Base-by-base conservation (phyloP, 768 basidiomycete genomes). In the Mycena amicta region DNA sequence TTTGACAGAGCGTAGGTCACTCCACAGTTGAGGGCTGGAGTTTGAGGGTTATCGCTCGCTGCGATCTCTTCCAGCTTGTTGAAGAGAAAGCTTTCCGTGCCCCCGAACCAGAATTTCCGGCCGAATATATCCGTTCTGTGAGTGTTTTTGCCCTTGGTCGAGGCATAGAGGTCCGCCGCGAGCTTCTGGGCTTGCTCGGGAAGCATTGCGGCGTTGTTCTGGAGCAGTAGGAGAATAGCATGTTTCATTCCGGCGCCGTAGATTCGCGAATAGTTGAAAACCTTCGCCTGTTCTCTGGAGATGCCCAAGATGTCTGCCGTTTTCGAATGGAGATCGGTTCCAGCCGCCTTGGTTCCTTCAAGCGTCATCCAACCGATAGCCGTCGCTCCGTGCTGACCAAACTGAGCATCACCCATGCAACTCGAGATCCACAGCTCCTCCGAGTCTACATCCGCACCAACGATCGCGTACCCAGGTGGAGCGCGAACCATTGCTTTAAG, bases 291-390 rank as follows among this genome's bases (percentile, higher is more conserved):
- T 67, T 98, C 94, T 29, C 96, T 85, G 39, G 93, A 92, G 63
- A 95, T 95, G 18, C 92, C 92, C 37, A 98, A 78, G 67, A 98
- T 98, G 57, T 75, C 84, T 12, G 96, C 97, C 2, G 95, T 96
- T 76, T 97, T 97, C 12, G 95, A 98, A 68, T 98, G 96, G 28
- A 99, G 75, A 75, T 99, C 96, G 5, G 96, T 98, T 4, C 95
- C 95, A 0, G 90, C 89, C 0, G 88, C 82, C 73, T 98, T 98
- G 16, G 95, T 96, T 1, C 97, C 95, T 72, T 98, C 97, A 27
- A 99, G 82, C 16, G 95, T 98, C 96, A 99, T 98, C 96, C 96
- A 98, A 3, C 97, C 96, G 41, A 99, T 87, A 2, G 96, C 95
- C 2, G 95, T 95, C 12, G 95, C 93, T 12, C 96, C 96, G 65